Base-by-base conservation (phyloP, 2,329 filamentous ascomycete species). In the Arthrobotrys iridis region DNA sequence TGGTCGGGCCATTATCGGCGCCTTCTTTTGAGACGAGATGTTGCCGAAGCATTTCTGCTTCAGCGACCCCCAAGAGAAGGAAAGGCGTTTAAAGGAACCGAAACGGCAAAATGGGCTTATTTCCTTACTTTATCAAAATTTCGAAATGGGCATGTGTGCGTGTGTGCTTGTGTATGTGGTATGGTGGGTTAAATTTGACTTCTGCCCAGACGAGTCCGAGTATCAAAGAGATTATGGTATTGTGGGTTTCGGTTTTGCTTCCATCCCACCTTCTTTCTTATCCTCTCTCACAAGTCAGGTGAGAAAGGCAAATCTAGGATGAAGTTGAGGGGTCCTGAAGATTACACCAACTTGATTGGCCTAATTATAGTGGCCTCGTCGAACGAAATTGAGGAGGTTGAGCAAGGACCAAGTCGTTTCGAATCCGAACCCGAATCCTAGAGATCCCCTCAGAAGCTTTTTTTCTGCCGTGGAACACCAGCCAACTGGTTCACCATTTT, bases 1-100 rank as follows among this genome's bases (percentile, higher is more conserved):
- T 45, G 33, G 52, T 75, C 71, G 71, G 71, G 63, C 48, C 63
- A 75, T 75, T 75, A 66, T 75, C 71, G 71, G 71, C 20, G 48
- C 22, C 46, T 75, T 75, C 63, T 68, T 20, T 13, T 37, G 37
- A 10, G 6, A 62, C 33, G 60, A 74, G 62, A 74, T 74, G 70
- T 67, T 74, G 62, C 70, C 63, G 71, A 75, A 24, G 45, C 35
- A 41, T 22, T 24, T 52, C 46, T 50, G 33, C 58, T 41, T n/a
- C n/a, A n/a, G n/a, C n/a, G 13, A 59, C 30, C 35, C 62, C 46
- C 60, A 55, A 37, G n/a, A n/a, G n/a, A n/a, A n/a, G n/a, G n/a
- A n/a, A n/a, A n/a, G n/a, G n/a, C n/a, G n/a, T n/a, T n/a, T n/a
- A n/a, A n/a, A n/a, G n/a, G n/a, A 45, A 37, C 20, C 30, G 45